These are phyloP conservation scores for Chrysochromulina parva DNA, from an alignment of 78 protist genomes.

Conservation along the genomic window DNA sequence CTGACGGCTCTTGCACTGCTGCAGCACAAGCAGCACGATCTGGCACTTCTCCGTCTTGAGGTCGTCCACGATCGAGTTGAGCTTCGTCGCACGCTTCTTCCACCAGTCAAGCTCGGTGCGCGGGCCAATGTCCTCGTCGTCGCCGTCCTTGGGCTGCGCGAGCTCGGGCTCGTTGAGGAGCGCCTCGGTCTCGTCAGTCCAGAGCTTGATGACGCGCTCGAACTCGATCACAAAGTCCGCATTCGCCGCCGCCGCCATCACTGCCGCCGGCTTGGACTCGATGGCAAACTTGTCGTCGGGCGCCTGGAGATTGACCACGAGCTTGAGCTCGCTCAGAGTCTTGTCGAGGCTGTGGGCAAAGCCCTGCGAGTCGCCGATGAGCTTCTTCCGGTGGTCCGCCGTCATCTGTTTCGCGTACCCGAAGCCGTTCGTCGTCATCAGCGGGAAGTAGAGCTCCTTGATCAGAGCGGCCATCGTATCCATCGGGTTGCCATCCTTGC, in stretches of 20 bases:
- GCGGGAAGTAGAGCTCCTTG: background rate
- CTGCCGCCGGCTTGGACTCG: background rate
- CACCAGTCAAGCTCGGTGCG: slow-evolving; percentile 71
- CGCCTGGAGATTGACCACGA: too few species aligned
- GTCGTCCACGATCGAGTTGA: slow-evolving; percentile 58
- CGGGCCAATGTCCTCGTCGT: slow-evolving; percentile 60
- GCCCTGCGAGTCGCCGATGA: too few species aligned
- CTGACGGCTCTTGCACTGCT: background rate
- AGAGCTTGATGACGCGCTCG: slow-evolving; percentile 33
- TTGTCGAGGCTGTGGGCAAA: too few species aligned
- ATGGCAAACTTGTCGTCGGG: background rate
- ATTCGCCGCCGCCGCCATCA: slow-evolving; percentile 1
- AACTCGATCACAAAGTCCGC: slow-evolving; percentile 3
- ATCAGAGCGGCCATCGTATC: background rate
- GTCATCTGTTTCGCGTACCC: too few species aligned
- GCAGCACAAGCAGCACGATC: slow-evolving; percentile 20
- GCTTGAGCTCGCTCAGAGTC: too few species aligned
- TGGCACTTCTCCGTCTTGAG: slow-evolving; percentile 14
- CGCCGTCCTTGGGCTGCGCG: slow-evolving; percentile 3
- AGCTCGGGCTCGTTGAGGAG: slow-evolving; percentile 33
- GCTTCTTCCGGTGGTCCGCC: too few species aligned
- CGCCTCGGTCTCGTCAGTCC: slow-evolving; percentile 43
- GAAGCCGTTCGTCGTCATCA: background rate
- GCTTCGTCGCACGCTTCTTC: slow-evolving; percentile 63
- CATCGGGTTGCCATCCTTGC: background rate